Base-by-base conservation (phyloP, 2,329 filamentous ascomycete species). In the Fusarium subglutinans region DNA sequence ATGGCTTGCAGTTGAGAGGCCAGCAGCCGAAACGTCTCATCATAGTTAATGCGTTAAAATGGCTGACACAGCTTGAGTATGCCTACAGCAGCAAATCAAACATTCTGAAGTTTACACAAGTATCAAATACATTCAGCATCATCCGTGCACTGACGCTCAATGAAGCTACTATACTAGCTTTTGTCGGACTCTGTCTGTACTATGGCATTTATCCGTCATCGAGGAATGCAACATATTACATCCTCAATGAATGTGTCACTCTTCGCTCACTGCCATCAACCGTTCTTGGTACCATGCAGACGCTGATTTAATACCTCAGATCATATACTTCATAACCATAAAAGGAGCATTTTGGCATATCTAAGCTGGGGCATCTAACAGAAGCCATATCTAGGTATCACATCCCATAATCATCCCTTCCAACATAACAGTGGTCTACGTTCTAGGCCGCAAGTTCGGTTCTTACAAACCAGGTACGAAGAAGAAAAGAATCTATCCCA, bases 351-450 rank as follows among this genome's bases (percentile, higher is more conserved):
- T 63, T 55, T 17, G 40, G 30, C 26, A 37, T 59, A 44, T 74
- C 71, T 60, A 73, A 60, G 41, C 53, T n/a, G 28, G 63, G 44
- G 47, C 41, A 53, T 69, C 41, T 33, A 54, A n/a, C 37, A 68
- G 50, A 73, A 60, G 30, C 64, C 38, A 60, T 66, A 76, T 77
- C 66, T 41, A 63, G 69, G 68, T 76, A 75, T 77, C 69, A 76
- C 67, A 64, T 57, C 68, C 69, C 51, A 61, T 61, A 51, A 63
- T 63, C 41, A 74, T 67, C 61, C 43, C 55, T 57, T 60, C 59
- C 56, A 67, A 61, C 47, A 26, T 44, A 54, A 26, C 47, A 51
- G 35, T 38, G 45, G 28, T 40, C 26, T 35, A 51, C 37, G 26
- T 18, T 54, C 26, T 55, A 56, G n/a, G n/a, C 44, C 62, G 33